A percentile compares a stretch with the other conserved stretches of the same genome.
Conservation (phyloP, 129 eudicot genomes). For the Flaveria linearis region DNA sequence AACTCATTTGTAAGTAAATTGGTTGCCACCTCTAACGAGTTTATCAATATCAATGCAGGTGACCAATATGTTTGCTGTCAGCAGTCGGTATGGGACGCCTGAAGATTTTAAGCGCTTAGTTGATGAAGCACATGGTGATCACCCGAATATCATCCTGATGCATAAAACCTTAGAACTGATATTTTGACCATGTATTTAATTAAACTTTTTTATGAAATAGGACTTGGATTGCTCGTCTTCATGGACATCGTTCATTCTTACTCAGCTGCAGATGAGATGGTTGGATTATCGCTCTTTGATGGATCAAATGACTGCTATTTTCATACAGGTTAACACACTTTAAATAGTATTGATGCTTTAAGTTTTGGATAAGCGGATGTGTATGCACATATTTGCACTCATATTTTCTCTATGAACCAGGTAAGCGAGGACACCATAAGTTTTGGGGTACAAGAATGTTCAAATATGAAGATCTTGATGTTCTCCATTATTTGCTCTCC, state of each 20-base stretch:
- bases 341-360: background rate
- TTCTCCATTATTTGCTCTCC: constrained; percentile 88
- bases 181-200: background rate
- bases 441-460: constrained; percentile 99
- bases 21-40: constrained; percentile 3
- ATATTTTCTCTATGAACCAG: constrained; percentile 31
- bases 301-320: constrained; percentile 98
- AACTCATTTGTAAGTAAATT: background rate
- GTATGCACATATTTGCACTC: background rate
- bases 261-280: constrained; percentile 98
- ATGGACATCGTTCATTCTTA: constrained; percentile 94
- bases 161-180: constrained; percentile 14
- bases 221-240: constrained; percentile 86
- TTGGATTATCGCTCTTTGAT: constrained; percentile 89
- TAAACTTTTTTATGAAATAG: constrained; percentile 34
- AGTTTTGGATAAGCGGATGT: background rate
- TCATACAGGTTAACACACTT: constrained; percentile 65
- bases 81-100: constrained; percentile 97
- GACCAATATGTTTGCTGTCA: constrained; percentile 92
- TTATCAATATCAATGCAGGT: constrained; percentile 48
- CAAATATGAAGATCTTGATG: constrained; percentile 89
- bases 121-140: constrained; percentile 96
- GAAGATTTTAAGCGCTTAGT: constrained; percentile 94
- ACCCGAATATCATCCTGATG: constrained; percentile 1
- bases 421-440: constrained; percentile 94